Conservation (phyloP, 164 flowering plant genomes). For the Aristolochia contorta region DNA sequence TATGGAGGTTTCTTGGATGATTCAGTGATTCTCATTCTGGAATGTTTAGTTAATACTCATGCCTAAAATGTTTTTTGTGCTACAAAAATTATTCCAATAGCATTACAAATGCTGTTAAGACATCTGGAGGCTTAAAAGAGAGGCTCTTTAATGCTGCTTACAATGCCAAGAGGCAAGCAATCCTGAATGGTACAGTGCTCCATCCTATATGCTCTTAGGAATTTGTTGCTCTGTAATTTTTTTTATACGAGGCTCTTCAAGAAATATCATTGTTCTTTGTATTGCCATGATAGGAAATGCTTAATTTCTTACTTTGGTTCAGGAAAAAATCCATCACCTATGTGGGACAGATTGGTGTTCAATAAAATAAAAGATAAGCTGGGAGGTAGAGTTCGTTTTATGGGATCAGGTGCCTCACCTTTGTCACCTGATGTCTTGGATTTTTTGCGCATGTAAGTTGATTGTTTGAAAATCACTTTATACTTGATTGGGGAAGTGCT, state of each 20-base stretch:
- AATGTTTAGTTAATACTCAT: not conserved
- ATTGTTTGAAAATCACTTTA: not conserved
- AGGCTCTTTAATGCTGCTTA: constrained; percentile 84
- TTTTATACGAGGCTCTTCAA: not conserved
- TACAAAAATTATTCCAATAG: constrained; percentile 24
- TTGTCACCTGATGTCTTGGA: constrained; percentile 96
- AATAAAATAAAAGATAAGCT: constrained; percentile 84
- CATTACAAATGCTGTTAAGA: constrained; percentile 74
- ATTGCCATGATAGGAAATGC: not conserved
- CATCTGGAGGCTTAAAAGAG: constrained; percentile 74
- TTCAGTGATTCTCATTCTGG: not conserved
- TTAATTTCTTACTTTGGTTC: constrained; percentile 8
- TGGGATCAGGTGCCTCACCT: constrained; percentile 95
- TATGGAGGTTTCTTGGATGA: constrained; percentile 7
- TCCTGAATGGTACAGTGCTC: constrained; percentile 53
- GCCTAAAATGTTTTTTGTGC: not conserved
- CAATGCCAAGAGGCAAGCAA: constrained; percentile 87
- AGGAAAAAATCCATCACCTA: constrained; percentile 84
- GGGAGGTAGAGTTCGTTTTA: constrained; percentile 82
- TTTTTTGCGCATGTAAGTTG: constrained; percentile 82
- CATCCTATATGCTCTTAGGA: not conserved
- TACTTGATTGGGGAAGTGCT: not conserved
- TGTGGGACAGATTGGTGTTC: constrained; percentile 95
- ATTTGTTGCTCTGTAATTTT: not conserved
- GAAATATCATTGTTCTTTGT: not conserved